Evolutionary conservation across 2,329 filamentous ascomycete species (phyloP).

Genomic region (Paraconiothyrium sp.): DNA sequence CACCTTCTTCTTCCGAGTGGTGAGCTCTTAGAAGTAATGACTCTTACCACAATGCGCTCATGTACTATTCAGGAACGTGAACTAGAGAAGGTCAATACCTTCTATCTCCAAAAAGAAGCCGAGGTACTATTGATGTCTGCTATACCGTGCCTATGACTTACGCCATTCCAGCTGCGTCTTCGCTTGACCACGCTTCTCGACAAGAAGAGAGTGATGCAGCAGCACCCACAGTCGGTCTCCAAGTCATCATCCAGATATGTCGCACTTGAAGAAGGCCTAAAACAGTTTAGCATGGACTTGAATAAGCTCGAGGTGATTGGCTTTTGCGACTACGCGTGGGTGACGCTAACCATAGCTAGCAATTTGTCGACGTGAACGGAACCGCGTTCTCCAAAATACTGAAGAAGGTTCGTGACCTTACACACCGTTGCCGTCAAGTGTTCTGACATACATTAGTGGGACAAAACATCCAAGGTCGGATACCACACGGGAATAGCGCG

Average conservation of each 20-base stretch:
- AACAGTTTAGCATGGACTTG: conserved; percentile 94
- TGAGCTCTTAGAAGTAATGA: conserved; percentile 56
- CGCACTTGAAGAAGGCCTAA: conserved; percentile 93
- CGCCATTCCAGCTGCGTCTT: conserved; percentile 78
- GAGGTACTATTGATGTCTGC: conserved; percentile 71
- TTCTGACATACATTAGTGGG: conserved; percentile 72
- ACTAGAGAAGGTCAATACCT: conserved; percentile 97
- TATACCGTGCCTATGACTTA: conserved; percentile 23
- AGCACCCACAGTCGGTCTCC: conserved; percentile 77
- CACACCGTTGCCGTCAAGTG: conserved; percentile 4
- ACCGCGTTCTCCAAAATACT: conserved; percentile 98
- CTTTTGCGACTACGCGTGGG: conserved; percentile 18
- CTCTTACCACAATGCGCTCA: conserved; percentile 13
- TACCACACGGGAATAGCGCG: conserved; percentile 26
- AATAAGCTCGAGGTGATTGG: conserved; percentile 81
- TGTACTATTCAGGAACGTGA: conserved; percentile 78
- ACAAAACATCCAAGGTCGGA: conserved; percentile 92
- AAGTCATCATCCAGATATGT: conserved; percentile 93
- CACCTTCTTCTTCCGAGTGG: conserved; percentile 97
- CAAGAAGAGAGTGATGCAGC: conserved; percentile 92
- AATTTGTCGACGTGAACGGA: conserved; percentile 98
- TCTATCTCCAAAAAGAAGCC: conserved; percentile 97
- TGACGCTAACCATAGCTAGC: conserved; percentile 61
- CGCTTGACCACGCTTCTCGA: conserved; percentile 91
- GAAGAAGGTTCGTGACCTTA: conserved; percentile 74